Conservation (phyloP, 805 yeast species). For the Wickerhamiella kazuoi region DNA sequence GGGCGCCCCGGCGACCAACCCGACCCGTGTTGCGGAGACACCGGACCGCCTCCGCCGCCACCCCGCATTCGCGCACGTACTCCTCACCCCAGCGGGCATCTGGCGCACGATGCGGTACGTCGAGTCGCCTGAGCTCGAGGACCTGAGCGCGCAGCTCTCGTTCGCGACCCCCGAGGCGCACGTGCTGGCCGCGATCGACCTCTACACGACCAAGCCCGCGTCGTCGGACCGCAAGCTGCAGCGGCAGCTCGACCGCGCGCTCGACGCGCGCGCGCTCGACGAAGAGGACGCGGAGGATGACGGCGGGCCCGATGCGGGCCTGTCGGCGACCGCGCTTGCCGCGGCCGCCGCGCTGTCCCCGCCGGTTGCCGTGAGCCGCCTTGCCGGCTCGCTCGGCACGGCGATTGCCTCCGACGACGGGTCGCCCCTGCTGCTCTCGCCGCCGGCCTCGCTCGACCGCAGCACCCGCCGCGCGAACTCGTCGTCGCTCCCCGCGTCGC, state of each 20-base stretch:
- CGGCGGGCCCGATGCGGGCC: background rate
- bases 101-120: conserved; percentile 47
- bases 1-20: too few species aligned
- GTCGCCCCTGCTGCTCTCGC: conserved; percentile 7
- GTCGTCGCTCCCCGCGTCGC: conserved; percentile 25
- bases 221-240: conserved; percentile 78
- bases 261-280: conserved; percentile 28
- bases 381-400: background rate
- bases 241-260: conserved; percentile 69
- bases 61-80: too few species aligned
- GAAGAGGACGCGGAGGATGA: conserved; percentile 2
- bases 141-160: conserved; percentile 68
- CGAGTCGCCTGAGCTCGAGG: conserved; percentile 84
- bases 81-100: too few species aligned
- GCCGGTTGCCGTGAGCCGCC: background rate
- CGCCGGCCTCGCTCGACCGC: conserved; percentile 10
- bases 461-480: conserved; percentile 14
- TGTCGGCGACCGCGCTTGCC: background rate
- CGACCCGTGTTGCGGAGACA: too few species aligned
- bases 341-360: background rate
- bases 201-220: conserved; percentile 86
- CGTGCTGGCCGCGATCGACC: conserved; percentile 77
- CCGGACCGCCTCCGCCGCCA: too few species aligned
- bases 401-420: background rate
- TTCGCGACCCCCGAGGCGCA: conserved; percentile 61